Base-by-base conservation (phyloP, 2,329 filamentous ascomycete genomes). In the Paraphoma chrysanthemicola region DNA sequence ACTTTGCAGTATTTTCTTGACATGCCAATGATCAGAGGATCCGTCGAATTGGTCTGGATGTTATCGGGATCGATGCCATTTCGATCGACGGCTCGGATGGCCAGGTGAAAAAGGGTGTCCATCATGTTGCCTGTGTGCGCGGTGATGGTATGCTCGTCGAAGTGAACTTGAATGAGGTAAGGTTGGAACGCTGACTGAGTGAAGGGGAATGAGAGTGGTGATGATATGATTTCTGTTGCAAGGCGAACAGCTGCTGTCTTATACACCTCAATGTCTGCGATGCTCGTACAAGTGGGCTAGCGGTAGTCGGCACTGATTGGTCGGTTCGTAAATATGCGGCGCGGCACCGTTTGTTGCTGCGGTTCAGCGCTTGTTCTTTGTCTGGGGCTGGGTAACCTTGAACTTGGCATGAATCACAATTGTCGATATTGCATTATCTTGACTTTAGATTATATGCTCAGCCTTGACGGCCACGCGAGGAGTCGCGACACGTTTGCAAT, bases 1-100 rank as follows among this genome's bases (percentile, higher is more conserved):
- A 78, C 59, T 39, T 53, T 60, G 56, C 66, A 71, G 51, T 65
- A 65, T 50, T 63, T 66, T 41, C 54, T 54, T n/a, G 59, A 58
- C 57, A 61, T 63, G 33, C 45, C 58, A 36, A 67, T 67, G 16
- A 54, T 45, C 11, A 54, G 48, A 23, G 56, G 58, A 44, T 68
- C 51, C 2, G 56, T 68, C 9, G 64, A 59, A 42, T 41, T 63
- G 51, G 63, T 28, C 36, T 68, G 54, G 48, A 69, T 52, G 50
- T 68, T 53, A 47, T 68, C 49, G 3, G 63, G 56, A 46, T 70
- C 63, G 54, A 70, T 68, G 39, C 59, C 62, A 51, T 67, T 62
- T 9, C 42, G 16, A 18, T 63, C 57, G 41, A 60, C 17, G 4
- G 59, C 59, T 38, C 59, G 46, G 16, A 36, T 30, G 12, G 30